Evolutionary conservation across 805 yeast genomes (phyloP).

Genomic region (Metschnikowia picachoensis): DNA sequence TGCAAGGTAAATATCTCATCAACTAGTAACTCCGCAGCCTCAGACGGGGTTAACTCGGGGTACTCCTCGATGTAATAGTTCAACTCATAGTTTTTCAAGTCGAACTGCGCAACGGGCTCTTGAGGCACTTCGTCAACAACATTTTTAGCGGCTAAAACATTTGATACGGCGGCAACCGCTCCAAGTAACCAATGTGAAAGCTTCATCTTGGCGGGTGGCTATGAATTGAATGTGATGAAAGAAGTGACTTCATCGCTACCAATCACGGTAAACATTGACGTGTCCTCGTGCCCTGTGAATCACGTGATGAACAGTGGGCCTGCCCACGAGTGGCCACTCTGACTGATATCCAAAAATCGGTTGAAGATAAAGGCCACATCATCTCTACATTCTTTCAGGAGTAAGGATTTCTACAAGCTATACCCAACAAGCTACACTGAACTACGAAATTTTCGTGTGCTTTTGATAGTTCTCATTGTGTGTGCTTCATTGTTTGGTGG

Average conservation of each 20-base stretch:
- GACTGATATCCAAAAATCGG: too few species aligned
- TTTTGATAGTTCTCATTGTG: too few species aligned
- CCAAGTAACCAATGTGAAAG: conserved; percentile 8
- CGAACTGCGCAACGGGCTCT: conserved; percentile 7
- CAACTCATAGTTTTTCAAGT: conserved; percentile 37
- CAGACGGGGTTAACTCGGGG: conserved; percentile 36
- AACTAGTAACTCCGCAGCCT: conserved; percentile 41
- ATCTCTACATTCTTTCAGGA: too few species aligned
- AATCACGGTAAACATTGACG: not conserved
- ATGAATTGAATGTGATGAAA: too few species aligned
- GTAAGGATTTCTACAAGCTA: too few species aligned
- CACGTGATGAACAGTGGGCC: too few species aligned
- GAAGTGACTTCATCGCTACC: too few species aligned
- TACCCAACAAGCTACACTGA: too few species aligned
- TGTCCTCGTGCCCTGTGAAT: not conserved
- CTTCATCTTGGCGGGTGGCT: conserved; percentile 4
- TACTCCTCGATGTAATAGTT: conserved; percentile 47
- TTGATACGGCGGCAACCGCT: conserved; percentile 6
- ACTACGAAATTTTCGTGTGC: too few species aligned
- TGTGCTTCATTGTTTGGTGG: too few species aligned
- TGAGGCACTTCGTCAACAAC: conserved; percentile 9
- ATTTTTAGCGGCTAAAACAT: conserved; percentile 7
- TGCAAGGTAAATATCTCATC: conserved; percentile 52
- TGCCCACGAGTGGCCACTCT: too few species aligned
- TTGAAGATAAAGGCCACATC: too few species aligned